Evolutionary conservation across 2,329 filamentous ascomycete genomes (phyloP).

Genomic region (Paracorniculantispora psalliotae): DNA sequence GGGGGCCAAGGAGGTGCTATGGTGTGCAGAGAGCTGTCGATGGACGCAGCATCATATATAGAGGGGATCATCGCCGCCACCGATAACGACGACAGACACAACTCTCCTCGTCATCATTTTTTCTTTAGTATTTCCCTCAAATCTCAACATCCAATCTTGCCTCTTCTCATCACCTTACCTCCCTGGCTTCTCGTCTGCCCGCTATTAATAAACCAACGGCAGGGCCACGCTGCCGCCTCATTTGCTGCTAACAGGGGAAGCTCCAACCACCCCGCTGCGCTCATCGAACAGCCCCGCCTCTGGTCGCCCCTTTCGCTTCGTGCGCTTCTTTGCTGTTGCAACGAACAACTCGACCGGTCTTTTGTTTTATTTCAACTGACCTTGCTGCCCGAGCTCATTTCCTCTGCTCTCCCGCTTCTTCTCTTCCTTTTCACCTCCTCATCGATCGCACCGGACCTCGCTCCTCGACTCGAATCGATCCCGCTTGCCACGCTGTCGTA

Average conservation of each 20-base stretch:
- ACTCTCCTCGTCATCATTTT: not conserved
- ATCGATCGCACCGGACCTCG: constrained; percentile 4
- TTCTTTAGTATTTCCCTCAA: not conserved
- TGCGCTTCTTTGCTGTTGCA: constrained; percentile 5
- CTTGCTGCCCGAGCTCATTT: constrained; percentile 5
- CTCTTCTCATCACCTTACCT: not conserved
- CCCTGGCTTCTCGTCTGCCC: not conserved
- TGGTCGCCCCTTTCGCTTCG: constrained; percentile 8
- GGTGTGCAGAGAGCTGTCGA: not conserved
- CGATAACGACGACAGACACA: not conserved
- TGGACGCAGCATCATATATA: not conserved
- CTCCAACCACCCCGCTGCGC: constrained; percentile 12
- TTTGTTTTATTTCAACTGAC: constrained; percentile 1
- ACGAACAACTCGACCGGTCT: constrained; percentile 5
- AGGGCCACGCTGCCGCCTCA: constrained; percentile 11
- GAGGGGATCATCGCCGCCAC: not conserved
- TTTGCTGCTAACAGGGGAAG: constrained; percentile 8
- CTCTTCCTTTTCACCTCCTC: not conserved
- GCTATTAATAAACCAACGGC: not conserved
- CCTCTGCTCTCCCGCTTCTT: not conserved
- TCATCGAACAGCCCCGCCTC: constrained; percentile 13
- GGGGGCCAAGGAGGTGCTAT: not conserved
- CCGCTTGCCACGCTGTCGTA: constrained; percentile 3
- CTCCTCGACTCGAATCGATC: constrained; percentile 13
- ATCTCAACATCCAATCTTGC: not conserved